Conservation (phyloP, 441 rosid species). For the Rhodomyrtus psidioides region DNA sequence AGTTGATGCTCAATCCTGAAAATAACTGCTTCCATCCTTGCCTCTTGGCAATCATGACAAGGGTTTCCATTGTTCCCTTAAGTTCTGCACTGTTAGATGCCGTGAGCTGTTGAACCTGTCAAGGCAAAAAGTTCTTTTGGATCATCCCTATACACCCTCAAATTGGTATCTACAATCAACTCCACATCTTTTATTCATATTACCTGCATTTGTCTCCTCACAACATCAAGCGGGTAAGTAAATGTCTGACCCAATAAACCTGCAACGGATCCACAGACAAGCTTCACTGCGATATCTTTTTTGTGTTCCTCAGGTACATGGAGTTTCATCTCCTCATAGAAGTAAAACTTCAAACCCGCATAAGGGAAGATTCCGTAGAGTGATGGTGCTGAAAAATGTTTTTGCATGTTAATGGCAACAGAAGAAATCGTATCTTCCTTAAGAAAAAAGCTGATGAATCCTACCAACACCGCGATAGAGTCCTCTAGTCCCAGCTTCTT, state of each 20-base stretch:
- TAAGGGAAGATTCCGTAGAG: slow-evolving; percentile 92
- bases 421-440: neutral
- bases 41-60: slow-evolving; percentile 43
- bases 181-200: neutral
- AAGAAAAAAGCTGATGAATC: slow-evolving; percentile 1
- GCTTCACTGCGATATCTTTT: slow-evolving; percentile 62
- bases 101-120: slow-evolving; percentile 64
- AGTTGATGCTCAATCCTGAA: slow-evolving; percentile 88
- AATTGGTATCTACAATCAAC: neutral
- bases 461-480: slow-evolving; percentile 94
- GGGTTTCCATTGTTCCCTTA: slow-evolving; percentile 70
- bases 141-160: neutral
- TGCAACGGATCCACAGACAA: slow-evolving; percentile 78
- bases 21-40: slow-evolving; percentile 96
- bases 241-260: slow-evolving; percentile 89
- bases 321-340: slow-evolving; percentile 91
- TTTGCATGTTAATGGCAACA: slow-evolving; percentile 2
- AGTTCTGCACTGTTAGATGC: slow-evolving; percentile 34
- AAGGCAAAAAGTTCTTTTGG: neutral
- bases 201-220: slow-evolving; percentile 97
- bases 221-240: slow-evolving; percentile 94
- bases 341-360: slow-evolving; percentile 93
- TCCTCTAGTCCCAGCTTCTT: slow-evolving; percentile 66
- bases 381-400: slow-evolving; percentile 61
- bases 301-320: slow-evolving; percentile 69